phyloP scores from a whole-genome alignment of 495 filamentous ascomycete species.

The Hypoxylon cercidicola region DNA sequence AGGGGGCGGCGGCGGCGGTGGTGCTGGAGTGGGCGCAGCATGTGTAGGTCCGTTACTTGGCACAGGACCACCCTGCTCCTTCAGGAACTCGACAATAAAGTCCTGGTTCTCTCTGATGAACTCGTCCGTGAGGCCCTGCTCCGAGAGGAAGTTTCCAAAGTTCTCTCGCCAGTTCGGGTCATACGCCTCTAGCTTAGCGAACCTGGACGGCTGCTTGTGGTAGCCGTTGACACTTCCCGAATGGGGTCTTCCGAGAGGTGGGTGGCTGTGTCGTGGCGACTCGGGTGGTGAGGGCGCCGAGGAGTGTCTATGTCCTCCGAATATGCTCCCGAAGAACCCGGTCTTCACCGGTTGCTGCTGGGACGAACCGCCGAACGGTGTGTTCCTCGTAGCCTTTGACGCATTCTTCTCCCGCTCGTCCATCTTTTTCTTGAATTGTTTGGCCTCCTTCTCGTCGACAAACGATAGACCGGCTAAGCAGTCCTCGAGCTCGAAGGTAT shows the following conservation, averaged over 20 bases:
- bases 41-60: constrained; percentile 18
- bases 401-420: constrained; percentile 93
- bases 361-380: constrained; percentile 74
- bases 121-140: constrained; percentile 92
- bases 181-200: constrained; percentile 78
- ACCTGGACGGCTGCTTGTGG: constrained; percentile 56
- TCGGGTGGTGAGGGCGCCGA: constrained; percentile 68
- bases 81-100: constrained; percentile 92
- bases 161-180: constrained; percentile 88
- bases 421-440: constrained; percentile 93
- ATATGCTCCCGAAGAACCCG: constrained; percentile 69
- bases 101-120: constrained; percentile 92
- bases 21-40: constrained; percentile 58
- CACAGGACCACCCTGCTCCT: constrained; percentile 69
- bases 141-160: constrained; percentile 77
- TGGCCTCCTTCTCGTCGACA: constrained; percentile 95
- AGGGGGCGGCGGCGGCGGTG: constrained; percentile 64
- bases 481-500: constrained; percentile 93
- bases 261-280: constrained; percentile 58
- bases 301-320: constrained; percentile 75
- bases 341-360: constrained; percentile 54
- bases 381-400: constrained; percentile 81
- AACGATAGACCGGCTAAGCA: constrained; percentile 92
- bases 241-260: constrained; percentile 54
- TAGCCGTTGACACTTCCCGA: constrained; percentile 54